Percentiles rank a stretch among this genome's conserved stretches.
Conservation (phyloP, 2,329 filamentous ascomycete species). For the Aspergillus transmontanensis region DNA sequence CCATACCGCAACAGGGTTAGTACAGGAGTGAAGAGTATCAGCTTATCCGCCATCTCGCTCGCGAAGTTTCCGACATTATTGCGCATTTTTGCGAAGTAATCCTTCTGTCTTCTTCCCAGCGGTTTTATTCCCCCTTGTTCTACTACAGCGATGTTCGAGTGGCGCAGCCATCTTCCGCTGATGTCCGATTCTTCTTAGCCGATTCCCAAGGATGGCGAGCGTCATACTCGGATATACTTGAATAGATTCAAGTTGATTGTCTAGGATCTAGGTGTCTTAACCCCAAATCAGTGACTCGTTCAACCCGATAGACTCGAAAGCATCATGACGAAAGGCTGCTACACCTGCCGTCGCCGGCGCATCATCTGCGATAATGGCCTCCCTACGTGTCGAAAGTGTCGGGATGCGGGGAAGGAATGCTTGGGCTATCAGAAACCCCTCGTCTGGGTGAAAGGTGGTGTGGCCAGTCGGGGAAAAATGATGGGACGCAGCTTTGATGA, state of each 20-base stretch:
- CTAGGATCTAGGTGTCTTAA: background rate
- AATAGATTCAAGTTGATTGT: constrained; percentile 13
- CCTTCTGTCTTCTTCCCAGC: background rate
- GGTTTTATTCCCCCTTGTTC: background rate
- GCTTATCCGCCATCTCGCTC: background rate
- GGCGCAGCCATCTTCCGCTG: background rate
- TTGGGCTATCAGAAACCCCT: constrained; percentile 47
- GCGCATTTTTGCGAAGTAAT: background rate
- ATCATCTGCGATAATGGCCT: constrained; percentile 47
- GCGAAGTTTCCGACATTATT: background rate
- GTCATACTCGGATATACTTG: constrained; percentile 18
- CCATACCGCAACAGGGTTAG: background rate
- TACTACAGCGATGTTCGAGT: constrained; percentile 1
- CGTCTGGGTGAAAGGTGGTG: constrained; percentile 47
- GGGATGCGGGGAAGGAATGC: constrained; percentile 46
- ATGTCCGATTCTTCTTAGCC: constrained; percentile 10
- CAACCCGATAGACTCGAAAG: background rate
- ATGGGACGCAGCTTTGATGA: constrained; percentile 56
- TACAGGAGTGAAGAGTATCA: background rate
- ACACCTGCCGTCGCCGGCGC: constrained; percentile 48
- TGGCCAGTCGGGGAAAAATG: constrained; percentile 51
- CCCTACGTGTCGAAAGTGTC: constrained; percentile 46
- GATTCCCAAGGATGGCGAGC: constrained; percentile 22
- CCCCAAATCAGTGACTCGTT: background rate
- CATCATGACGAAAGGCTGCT: constrained; percentile 45